Evolutionary conservation across 495 filamentous ascomycete species (phyloP), one percentile per base, ranked within the genome.

Genomic region (Halenospora varia): DNA sequence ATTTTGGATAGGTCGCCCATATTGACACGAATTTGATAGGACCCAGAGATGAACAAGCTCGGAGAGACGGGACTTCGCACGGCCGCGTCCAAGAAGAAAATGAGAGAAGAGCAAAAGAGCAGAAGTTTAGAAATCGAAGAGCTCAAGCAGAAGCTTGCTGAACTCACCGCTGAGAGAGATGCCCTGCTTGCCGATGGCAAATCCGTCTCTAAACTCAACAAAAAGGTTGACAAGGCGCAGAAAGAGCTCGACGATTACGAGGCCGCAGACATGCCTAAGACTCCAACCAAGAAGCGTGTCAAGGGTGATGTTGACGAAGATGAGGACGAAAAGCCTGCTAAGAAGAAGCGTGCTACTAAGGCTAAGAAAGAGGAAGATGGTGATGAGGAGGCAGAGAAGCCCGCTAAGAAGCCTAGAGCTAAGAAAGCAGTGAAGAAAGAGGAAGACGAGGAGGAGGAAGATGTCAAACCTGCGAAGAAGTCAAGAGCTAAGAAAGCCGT

Each of bases 31-130:
- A 55, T 35, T 29, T 56, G n/a, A n/a, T 61, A 87, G 82, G 85
- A 88, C 60, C 49, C 73, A 24, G 81, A 85, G 62, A 68, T 77
- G 62, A 89, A 88, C 59, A 72, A 80, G 6, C 78, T 78, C 25
- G 84, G 84, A n/a, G 71, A 70, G 65, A 71, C 59, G 10, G 81
- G 82, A 11, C 76, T 79, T 62, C 73, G 72, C 10, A 66, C 68
- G 11, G 69, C 69, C 18, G 68, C 57, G 2, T 23, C 67, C 8
- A 77, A 74, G 56, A 73, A 77, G 64, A 77, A 76, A 59, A 67
- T 69, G 61, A 56, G 49, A 24, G 65, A 62, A 10, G 66, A 66
- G 1, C 51, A 67, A 63, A 65, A 59, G 40, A 49, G 29, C 1
- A 42, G 25, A 22, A 41, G 25, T 11, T 42, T 48, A n/a, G 48